Percentiles rank a stretch among this genome's conserved stretches.
Conservation (phyloP, 352 stramenopile species). For the Globisporangium ultimum region DNA sequence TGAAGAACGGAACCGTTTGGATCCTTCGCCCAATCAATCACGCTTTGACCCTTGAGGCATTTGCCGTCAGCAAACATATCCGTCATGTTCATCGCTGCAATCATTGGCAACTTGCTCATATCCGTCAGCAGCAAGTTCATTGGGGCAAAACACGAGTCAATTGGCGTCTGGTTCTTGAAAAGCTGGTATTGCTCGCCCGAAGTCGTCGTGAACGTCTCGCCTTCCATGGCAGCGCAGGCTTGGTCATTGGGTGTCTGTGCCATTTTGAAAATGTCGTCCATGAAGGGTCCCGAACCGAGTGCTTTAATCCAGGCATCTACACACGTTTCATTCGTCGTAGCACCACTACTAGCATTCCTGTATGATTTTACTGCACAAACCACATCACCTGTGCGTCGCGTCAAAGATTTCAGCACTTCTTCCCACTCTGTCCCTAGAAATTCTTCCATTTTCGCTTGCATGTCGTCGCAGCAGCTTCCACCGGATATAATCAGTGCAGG, state of each 20-base stretch:
- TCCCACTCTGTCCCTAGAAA: constrained; percentile 23
- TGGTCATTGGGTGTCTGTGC: constrained; percentile 30
- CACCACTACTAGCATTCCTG: constrained; percentile 4
- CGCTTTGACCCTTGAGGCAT: constrained; percentile 14
- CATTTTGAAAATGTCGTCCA: constrained; percentile 24
- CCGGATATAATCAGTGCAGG: constrained; percentile 22
- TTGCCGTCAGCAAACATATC: constrained; percentile 5
- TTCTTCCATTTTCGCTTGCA: constrained; percentile 22
- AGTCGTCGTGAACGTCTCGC: constrained; percentile 25
- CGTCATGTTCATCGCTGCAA: constrained; percentile 9
- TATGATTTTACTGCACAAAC: constrained; percentile 25
- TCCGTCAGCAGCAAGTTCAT: constrained; percentile 33
- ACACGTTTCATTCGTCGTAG: constrained; percentile 23
- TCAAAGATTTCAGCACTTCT: constrained; percentile 15
- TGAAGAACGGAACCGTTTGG: constrained; percentile 6
- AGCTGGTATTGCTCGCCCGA: constrained; percentile 21
- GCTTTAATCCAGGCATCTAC: constrained; percentile 15
- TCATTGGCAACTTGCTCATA: constrained; percentile 26
- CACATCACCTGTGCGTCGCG: constrained; percentile 23
- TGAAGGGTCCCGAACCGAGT: constrained; percentile 13
- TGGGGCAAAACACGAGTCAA: constrained; percentile 36
- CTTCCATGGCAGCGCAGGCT: constrained; percentile 30
- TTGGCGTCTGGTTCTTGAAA: constrained; percentile 21
- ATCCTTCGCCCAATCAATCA: constrained; percentile 8
- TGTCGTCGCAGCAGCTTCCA: constrained; percentile 29